Percentiles rank a stretch among this genome's conserved stretches.
Conservation (phyloP, 805 yeast genomes). For the Komagataella phaffii region DNA sequence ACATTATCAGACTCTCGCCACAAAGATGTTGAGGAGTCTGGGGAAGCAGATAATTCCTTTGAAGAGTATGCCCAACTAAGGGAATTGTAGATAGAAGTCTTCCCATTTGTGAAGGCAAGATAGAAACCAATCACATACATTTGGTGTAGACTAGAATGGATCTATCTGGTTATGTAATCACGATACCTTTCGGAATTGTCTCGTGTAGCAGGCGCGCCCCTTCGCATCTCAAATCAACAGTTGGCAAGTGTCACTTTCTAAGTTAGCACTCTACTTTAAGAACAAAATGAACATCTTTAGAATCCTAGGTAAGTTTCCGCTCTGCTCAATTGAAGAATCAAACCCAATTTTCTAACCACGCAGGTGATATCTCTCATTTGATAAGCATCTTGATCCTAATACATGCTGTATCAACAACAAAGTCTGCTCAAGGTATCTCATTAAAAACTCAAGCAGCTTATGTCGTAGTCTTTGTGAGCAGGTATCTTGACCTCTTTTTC, state of each 20-base stretch:
- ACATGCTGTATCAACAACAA: conserved; percentile 48
- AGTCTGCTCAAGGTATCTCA: conserved; percentile 73
- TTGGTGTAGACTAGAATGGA: background rate
- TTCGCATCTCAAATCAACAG: background rate
- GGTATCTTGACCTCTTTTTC: conserved; percentile 55
- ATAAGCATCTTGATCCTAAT: conserved; percentile 67
- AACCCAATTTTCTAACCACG: conserved; percentile 2
- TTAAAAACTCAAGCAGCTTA: conserved; percentile 80
- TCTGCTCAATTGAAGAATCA: background rate
- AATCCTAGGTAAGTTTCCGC: conserved; percentile 10
- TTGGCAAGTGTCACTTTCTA: conserved; percentile 1
- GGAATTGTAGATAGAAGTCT: background rate
- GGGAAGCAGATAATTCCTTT: conserved; percentile 12
- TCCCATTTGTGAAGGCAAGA: background rate
- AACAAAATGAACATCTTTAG: conserved; percentile 28
- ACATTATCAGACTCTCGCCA: conserved; percentile 4
- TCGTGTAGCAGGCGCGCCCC: background rate
- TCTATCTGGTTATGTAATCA: background rate
- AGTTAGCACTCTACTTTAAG: background rate
- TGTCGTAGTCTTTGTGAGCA: conserved; percentile 53
- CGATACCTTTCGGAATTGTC: background rate
- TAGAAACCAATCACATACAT: background rate
- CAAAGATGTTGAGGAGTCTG: conserved; percentile 9
- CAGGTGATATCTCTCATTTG: conserved; percentile 74
- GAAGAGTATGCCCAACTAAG: background rate